phyloP scores from a whole-genome alignment of 306 rosid genomes.

The Casuarina equisetifolia region DNA sequence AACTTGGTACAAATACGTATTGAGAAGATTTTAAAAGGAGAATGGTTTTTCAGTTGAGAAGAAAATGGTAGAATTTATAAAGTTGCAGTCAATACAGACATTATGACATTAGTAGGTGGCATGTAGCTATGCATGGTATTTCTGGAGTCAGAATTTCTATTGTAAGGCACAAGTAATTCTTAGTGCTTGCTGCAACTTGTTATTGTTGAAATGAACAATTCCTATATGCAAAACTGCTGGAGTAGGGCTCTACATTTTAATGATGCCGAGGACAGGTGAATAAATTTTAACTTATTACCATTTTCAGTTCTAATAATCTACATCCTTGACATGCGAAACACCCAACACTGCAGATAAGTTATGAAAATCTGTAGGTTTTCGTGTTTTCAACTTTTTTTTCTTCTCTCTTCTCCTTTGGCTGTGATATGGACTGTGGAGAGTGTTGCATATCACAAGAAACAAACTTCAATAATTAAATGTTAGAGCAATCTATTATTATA shows the following conservation, averaged over 20 bases:
- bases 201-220: background rate
- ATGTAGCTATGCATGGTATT: background rate
- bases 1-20: background rate
- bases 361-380: background rate
- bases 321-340: background rate
- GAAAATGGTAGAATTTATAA: background rate
- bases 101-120: background rate
- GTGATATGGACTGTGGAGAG: background rate
- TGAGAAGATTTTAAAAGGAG: background rate
- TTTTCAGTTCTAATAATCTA: constrained; percentile 1
- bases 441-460: background rate
- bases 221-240: background rate
- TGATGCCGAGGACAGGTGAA: background rate
- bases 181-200: background rate
- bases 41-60: background rate
- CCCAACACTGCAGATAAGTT: background rate
- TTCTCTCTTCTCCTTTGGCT: background rate
- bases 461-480: background rate
- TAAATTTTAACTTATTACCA: background rate
- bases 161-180: background rate
- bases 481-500: background rate
- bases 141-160: background rate
- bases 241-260: background rate
- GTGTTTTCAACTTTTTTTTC: background rate
- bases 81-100: background rate